A percentile compares a stretch with the other conserved stretches of the same genome.
Conservation (phyloP, 1,284 basidiomycete species). For the Cutaneotrichosporon curvatum region DNA sequence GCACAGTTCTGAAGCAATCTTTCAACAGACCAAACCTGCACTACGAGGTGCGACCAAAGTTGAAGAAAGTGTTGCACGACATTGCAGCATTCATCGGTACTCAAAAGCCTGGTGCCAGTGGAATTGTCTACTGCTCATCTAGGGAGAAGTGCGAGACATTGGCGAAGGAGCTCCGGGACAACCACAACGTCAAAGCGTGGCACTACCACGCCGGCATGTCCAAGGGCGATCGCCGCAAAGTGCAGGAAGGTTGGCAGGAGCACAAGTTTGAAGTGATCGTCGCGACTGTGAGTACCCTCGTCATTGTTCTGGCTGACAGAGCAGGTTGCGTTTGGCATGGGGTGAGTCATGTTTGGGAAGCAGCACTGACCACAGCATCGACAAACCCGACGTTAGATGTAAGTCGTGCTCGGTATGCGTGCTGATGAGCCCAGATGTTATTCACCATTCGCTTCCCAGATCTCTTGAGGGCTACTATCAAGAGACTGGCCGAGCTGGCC, state of each 20-base stretch:
- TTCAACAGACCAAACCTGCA: conserved; percentile 88
- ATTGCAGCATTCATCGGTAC: conserved; percentile 66
- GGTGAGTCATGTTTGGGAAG: conserved; percentile 38
- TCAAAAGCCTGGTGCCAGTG: conserved; percentile 58
- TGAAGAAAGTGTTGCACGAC: conserved; percentile 53
- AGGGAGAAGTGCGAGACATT: conserved; percentile 70
- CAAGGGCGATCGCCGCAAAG: conserved; percentile 57
- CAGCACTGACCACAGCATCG: conserved; percentile 51
- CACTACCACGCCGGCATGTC: conserved; percentile 84
- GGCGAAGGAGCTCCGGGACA: conserved; percentile 58
- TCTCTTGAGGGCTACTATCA: conserved; percentile 71
- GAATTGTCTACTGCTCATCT: conserved; percentile 79
- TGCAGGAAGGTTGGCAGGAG: conserved; percentile 68
- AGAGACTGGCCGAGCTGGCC: conserved; percentile 76
- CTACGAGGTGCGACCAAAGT: conserved; percentile 69
- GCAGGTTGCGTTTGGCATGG: conserved; percentile 92
- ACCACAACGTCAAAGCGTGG: conserved; percentile 57
- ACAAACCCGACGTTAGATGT: conserved; percentile 67
- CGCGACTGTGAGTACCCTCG: conserved; percentile 58
- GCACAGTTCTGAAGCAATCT: conserved; percentile 64
- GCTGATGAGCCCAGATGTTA: conserved; percentile 55
- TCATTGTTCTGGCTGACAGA: background rate
- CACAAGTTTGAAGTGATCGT: conserved; percentile 75
- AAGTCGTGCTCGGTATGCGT: conserved; percentile 17
- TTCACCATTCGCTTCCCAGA: conserved; percentile 64